Percentiles rank a stretch among this genome's conserved stretches.
These are phyloP conservation scores for Rhytidhysteron rufulum DNA, from an alignment of 2,329 filamentous ascomycete genomes.

Conservation along the genomic window DNA sequence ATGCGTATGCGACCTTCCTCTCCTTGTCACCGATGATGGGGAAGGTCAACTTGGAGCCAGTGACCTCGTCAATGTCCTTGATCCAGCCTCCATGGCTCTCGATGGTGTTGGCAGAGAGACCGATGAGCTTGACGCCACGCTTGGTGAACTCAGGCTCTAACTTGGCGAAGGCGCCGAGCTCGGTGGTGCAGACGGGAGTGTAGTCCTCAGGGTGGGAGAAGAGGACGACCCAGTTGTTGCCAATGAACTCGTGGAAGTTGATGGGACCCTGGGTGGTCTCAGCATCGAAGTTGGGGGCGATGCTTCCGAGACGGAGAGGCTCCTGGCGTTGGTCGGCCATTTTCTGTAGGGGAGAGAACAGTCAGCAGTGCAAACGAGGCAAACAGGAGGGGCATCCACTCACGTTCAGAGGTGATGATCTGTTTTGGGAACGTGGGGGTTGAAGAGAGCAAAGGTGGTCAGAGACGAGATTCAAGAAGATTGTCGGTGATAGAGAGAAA, in stretches of 20 bases:
- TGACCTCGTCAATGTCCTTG: conserved; percentile 52
- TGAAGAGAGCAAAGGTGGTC: too few species aligned
- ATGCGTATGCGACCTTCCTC: conserved; percentile 48
- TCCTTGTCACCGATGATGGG: conserved; percentile 54
- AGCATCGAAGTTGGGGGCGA: conserved; percentile 66
- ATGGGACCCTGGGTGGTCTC: conserved; percentile 64
- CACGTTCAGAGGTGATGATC: not conserved
- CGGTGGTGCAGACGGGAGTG: conserved; percentile 60
- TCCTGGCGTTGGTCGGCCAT: conserved; percentile 28
- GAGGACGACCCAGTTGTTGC: conserved; percentile 65
- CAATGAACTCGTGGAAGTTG: conserved; percentile 70
- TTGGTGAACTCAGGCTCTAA: conserved; percentile 62
- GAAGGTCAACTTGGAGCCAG: conserved; percentile 45
- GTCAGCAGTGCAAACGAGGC: conserved; percentile 20
- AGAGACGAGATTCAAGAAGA: too few species aligned
- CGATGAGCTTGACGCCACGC: conserved; percentile 60
- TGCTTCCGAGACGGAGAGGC: conserved; percentile 61
- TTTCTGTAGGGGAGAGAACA: conserved; percentile 3
- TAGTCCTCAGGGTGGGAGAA: conserved; percentile 67
- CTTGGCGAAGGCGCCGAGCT: conserved; percentile 61
- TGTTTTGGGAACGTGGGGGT: too few species aligned
- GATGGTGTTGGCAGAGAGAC: conserved; percentile 50
- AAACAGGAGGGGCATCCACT: conserved; percentile 23
- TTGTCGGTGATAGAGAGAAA: not conserved
- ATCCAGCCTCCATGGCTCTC: conserved; percentile 51